Percentiles rank a stretch among this genome's conserved stretches.
phyloP scores from a whole-genome alignment of 768 basidiomycete species.

The Lentinus brumalis region DNA sequence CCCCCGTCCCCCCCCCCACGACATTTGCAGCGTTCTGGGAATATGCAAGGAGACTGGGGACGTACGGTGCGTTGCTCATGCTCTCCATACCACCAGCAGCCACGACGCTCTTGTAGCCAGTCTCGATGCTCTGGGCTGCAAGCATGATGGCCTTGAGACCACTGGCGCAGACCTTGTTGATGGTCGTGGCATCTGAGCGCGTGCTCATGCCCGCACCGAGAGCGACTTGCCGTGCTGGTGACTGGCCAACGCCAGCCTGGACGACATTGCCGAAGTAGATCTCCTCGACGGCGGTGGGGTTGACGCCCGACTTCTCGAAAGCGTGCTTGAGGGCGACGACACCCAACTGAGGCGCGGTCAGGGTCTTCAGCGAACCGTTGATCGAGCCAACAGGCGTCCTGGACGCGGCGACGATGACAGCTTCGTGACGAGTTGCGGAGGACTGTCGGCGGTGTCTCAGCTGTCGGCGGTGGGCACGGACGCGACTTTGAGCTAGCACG shows the following conservation, averaged over 20 bases:
- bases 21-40: neutral
- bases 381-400: conserved; percentile 94
- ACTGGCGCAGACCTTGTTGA: conserved; percentile 99
- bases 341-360: conserved; percentile 93
- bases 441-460: conserved; percentile 33
- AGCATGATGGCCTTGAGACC: conserved; percentile 96
- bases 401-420: conserved; percentile 90
- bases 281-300: conserved; percentile 87
- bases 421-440: conserved; percentile 57
- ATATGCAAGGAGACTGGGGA: conserved; percentile 23
- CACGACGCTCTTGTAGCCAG: conserved; percentile 83
- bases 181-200: conserved; percentile 93
- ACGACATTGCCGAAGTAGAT: conserved; percentile 97
- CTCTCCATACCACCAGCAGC: conserved; percentile 99
- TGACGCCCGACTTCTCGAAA: conserved; percentile 75
- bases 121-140: conserved; percentile 86
- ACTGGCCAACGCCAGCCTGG: conserved; percentile 96
- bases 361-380: conserved; percentile 83
- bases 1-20: too few relatives aligned
- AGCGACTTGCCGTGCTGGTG: conserved; percentile 97
- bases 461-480: conserved; percentile 27
- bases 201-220: conserved; percentile 82
- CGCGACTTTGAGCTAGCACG: conserved; percentile 1
- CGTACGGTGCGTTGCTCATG: conserved; percentile 99
- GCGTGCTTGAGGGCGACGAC: conserved; percentile 88